phyloP scores from a whole-genome alignment of 2,329 filamentous ascomycete genomes.

The Tolypocladium album region DNA sequence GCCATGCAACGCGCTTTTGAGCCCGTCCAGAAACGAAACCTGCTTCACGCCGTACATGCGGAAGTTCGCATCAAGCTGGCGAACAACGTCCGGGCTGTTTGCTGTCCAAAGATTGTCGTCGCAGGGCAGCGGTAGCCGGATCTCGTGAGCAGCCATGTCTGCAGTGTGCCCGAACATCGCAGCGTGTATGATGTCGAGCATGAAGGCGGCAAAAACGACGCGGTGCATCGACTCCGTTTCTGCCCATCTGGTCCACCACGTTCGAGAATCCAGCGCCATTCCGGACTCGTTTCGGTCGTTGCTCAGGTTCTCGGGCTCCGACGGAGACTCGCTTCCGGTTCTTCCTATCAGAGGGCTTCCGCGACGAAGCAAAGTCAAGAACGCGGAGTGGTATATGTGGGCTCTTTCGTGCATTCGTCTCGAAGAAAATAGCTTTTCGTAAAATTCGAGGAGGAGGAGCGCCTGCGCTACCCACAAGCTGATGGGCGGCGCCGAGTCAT shows the following conservation, averaged over 20 bases:
- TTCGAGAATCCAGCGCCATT: slow-evolving; percentile 26
- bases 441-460: slow-evolving; percentile 71
- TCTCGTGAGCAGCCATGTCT: slow-evolving; percentile 85
- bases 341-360: slow-evolving; percentile 78
- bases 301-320: slow-evolving; percentile 30
- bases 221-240: slow-evolving; percentile 78
- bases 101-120: slow-evolving; percentile 83
- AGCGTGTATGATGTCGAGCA: slow-evolving; percentile 80
- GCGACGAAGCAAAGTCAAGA: slow-evolving; percentile 72
- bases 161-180: slow-evolving; percentile 88
- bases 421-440: slow-evolving; percentile 87
- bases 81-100: slow-evolving; percentile 64
- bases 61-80: slow-evolving; percentile 64
- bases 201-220: slow-evolving; percentile 81
- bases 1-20: slow-evolving; percentile 75
- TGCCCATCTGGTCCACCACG: slow-evolving; percentile 81
- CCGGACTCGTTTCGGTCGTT: slow-evolving; percentile 26
- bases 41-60: slow-evolving; percentile 70
- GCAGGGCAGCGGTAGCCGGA: slow-evolving; percentile 75
- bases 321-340: slow-evolving; percentile 68
- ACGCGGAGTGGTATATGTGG: slow-evolving; percentile 82
- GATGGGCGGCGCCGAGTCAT: slow-evolving; percentile 73
- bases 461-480: slow-evolving; percentile 85
- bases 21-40: slow-evolving; percentile 70
- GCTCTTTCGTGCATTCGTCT: slow-evolving; percentile 74